Evolutionary conservation across 140 eudicot species (phyloP).

Genomic region (Flaveria floridana): DNA sequence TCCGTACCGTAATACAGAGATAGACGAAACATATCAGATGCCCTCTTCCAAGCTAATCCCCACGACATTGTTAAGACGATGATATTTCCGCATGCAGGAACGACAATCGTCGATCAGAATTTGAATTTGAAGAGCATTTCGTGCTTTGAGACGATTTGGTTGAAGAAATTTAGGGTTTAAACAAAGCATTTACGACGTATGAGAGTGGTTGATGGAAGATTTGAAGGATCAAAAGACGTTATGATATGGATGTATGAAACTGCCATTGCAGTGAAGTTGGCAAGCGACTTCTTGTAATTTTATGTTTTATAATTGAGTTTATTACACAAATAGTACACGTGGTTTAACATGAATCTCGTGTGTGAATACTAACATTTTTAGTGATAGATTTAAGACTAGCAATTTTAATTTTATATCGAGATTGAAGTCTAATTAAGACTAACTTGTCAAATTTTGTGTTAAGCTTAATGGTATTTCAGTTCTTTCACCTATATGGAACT

Average conservation of each 20-base stretch:
- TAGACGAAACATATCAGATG: slow-evolving; percentile 64
- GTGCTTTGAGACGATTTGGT: slow-evolving; percentile 10
- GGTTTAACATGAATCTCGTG: too few species aligned
- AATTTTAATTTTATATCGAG: too few species aligned
- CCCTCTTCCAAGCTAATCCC: slow-evolving; percentile 86
- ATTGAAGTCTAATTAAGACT: too few species aligned
- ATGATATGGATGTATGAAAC: slow-evolving; percentile 16
- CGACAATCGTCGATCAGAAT: slow-evolving; percentile 20
- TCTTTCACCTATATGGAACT: too few species aligned
- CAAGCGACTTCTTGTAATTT: slow-evolving; percentile 15
- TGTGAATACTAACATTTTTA: too few species aligned
- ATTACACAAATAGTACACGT: too few species aligned
- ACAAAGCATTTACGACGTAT: slow-evolving; percentile 6
- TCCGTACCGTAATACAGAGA: slow-evolving; percentile 58
- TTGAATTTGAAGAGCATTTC: slow-evolving; percentile 2
- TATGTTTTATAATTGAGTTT: too few species aligned
- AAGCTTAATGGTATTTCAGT: too few species aligned
- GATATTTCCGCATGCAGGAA: slow-evolving; percentile 30
- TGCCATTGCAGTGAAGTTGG: slow-evolving; percentile 29
- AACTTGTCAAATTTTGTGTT: too few species aligned
- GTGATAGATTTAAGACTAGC: too few species aligned
- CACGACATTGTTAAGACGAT: slow-evolving; percentile 56
- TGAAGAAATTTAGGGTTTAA: slow-evolving; percentile 18
- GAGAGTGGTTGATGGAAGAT: slow-evolving; percentile 11
- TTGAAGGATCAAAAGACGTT: slow-evolving; percentile 8